A percentile compares a stretch with the other conserved stretches of the same genome.
phyloP scores from a whole-genome alignment of 495 filamentous ascomycete genomes.

The Platismatia glauca region DNA sequence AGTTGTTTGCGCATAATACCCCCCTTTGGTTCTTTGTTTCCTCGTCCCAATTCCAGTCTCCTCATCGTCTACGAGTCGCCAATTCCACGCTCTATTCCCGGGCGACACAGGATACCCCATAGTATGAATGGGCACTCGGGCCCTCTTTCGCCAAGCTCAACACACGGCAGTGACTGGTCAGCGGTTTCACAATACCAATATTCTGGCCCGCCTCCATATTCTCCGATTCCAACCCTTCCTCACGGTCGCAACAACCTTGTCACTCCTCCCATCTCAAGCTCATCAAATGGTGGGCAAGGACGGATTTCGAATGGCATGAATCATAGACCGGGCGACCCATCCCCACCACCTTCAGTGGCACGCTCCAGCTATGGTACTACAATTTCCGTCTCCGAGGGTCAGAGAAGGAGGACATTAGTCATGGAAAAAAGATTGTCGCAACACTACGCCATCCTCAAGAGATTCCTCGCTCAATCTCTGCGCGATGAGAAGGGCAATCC shows the following conservation, averaged over 20 bases:
- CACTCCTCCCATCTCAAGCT: constrained; percentile 62
- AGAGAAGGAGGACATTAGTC: constrained; percentile 47
- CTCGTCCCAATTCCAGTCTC: constrained; percentile 5
- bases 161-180: constrained; percentile 81
- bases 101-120: neutral
- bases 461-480: constrained; percentile 61
- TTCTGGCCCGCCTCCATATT: constrained; percentile 40
- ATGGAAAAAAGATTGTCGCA: constrained; percentile 64
- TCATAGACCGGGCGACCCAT: constrained; percentile 53
- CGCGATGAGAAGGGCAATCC: constrained; percentile 65
- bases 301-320: constrained; percentile 29
- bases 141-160: constrained; percentile 77
- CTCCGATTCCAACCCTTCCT: constrained; percentile 44
- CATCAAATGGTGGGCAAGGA: constrained; percentile 43
- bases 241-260: constrained; percentile 55
- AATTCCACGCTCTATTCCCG: neutral
- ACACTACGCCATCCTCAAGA: constrained; percentile 73
- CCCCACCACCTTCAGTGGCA: constrained; percentile 78
- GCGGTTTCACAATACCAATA: constrained; percentile 61
- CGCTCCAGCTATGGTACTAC: constrained; percentile 68
- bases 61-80: neutral
- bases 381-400: constrained; percentile 52
- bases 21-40: constrained; percentile 4
- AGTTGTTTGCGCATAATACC: constrained; percentile 10
- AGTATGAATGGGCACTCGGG: constrained; percentile 54